These are phyloP conservation scores for Talaromyces thailandensis DNA, from an alignment of 495 filamentous ascomycete genomes.

Conservation along the genomic window DNA sequence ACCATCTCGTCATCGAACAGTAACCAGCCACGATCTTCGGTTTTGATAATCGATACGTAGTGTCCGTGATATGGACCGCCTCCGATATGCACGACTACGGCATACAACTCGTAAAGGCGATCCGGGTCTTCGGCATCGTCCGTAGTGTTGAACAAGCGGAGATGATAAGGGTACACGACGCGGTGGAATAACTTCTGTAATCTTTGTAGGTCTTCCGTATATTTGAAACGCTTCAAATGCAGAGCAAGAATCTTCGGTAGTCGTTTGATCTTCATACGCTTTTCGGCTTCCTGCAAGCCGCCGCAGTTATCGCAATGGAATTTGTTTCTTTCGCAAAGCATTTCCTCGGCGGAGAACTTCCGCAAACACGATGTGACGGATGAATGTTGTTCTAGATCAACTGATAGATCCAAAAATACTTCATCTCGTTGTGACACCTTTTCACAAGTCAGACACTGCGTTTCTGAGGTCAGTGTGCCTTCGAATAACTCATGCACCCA, in stretches of 20 bases:
- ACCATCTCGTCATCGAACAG: conserved; percentile 98
- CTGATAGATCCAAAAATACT: conserved; percentile 89
- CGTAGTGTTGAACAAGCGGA: conserved; percentile 95
- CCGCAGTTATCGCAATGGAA: conserved; percentile 98
- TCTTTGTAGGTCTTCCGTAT: conserved; percentile 86
- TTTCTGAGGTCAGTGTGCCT: conserved; percentile 89
- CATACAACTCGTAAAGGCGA: conserved; percentile 91
- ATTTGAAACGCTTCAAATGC: conserved; percentile 96
- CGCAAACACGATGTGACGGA: conserved; percentile 92
- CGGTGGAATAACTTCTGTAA: conserved; percentile 95
- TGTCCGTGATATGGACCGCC: conserved; percentile 98
- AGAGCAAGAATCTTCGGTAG: conserved; percentile 84
- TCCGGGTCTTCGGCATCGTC: conserved; percentile 95
- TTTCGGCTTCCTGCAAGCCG: conserved; percentile 94
- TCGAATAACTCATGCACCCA: conserved; percentile 99
- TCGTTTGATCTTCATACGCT: conserved; percentile 98
- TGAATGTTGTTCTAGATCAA: conserved; percentile 90
- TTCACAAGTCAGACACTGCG: conserved; percentile 92
- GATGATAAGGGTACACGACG: conserved; percentile 92
- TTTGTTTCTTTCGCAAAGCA: conserved; percentile 97
- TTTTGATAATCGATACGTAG: conserved; percentile 97
- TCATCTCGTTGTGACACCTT: conserved; percentile 93
- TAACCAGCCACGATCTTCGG: conserved; percentile 89
- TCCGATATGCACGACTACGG: conserved; percentile 96
- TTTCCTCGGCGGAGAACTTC: conserved; percentile 96